Evolutionary conservation across 2,329 filamentous ascomycete species (phyloP), one percentile per base, ranked within the genome.

Genomic region (Nothomitra cinnamomea): DNA sequence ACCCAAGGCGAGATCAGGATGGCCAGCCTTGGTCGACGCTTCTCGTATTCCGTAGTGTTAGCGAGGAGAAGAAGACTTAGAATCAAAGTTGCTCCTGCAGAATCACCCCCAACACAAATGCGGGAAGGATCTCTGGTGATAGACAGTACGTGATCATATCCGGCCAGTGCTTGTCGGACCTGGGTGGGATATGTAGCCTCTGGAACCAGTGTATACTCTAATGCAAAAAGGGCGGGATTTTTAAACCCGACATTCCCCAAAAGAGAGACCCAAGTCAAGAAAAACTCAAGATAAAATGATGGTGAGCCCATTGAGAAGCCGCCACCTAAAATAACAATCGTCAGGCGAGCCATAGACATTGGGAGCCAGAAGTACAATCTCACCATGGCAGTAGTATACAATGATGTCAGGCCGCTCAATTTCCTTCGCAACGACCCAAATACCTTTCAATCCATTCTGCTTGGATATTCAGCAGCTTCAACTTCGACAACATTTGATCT

Each of bases 211-310:
- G 82, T 87, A 63, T 92, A 92, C 56, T 92, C 85, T 3, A 92
- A 71, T 1, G 83, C 79, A 62, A 92, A 87, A 2, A 92, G 75
- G 21, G 84, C 83, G 0, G 87, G 87, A 61, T 89, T 92, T 8
- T 69, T 64, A 64, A 83, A 90, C 1, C 83, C 83, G 17, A 72
- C 70, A 52, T 75, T 68, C 54, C 78, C 72, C 40, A 94, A 72
- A 17, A 87, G 68, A 43, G 74, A 71, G 12, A 85, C 69, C 82
- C 83, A 87, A 7, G 79, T 77, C 53, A 90, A 70, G 2, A 94
- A 72, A 59, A 90, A 92, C 61, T 94, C 87, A 36, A 89, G 76
- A 64, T 94, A 94, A 65, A 94, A 94, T 68, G 84, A 85, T 17
- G 76, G 72, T 12, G 84, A 87, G 2, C 87, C 87, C 81, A 94